Evolutionary conservation across 2,329 filamentous ascomycete genomes (phyloP), one percentile per base, ranked within the genome.

Genomic region (Emmonsiellopsis sp.): DNA sequence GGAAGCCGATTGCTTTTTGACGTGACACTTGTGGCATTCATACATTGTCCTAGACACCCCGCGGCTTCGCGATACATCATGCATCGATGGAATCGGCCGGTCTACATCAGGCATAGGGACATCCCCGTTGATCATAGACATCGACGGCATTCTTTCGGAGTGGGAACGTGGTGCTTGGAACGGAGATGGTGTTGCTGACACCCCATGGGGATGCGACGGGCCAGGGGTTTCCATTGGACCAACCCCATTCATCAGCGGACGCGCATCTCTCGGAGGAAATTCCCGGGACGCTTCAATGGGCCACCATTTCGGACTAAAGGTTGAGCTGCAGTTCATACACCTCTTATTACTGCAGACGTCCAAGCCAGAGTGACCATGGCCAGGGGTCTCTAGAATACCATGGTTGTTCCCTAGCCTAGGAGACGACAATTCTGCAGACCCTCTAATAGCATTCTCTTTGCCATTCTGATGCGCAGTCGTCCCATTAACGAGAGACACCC

Each of bases 11-110:
- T 55, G 75, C 54, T 77, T 77, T 33, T 71, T 77, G 58, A 74
- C 65, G 60, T 79, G 76, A 57, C 87, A 91, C 66, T 88, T 87
- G 69, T 91, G 87, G 62, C 87, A 91, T 67, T 89, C 85, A 58
- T 82, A 85, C 56, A 77, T 21, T 49, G 40, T 56, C 56, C 60
- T 68, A 61, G 44, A 6, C 11, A 13, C 31, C 11, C 33, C 33
- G 7, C 14, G 44, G 27, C 17, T 17, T 39, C 36, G 27, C 27
- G 39, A 7, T 31, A 21, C 14, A 37, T 36, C 11, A 56, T 31
- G 55, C 49, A 44, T 57, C 55, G 54, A 62, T 60, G 42, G 52
- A 56, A 48, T 56, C 54, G 45, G 58, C 21, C 37, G 53, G 48
- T 42, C 57, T 51, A 27, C 49, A 51, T 49, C 52, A 8, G 13